Base-by-base conservation (phyloP, 2,329 filamentous ascomycete species). In the Didymellaceae sp. region DNA sequence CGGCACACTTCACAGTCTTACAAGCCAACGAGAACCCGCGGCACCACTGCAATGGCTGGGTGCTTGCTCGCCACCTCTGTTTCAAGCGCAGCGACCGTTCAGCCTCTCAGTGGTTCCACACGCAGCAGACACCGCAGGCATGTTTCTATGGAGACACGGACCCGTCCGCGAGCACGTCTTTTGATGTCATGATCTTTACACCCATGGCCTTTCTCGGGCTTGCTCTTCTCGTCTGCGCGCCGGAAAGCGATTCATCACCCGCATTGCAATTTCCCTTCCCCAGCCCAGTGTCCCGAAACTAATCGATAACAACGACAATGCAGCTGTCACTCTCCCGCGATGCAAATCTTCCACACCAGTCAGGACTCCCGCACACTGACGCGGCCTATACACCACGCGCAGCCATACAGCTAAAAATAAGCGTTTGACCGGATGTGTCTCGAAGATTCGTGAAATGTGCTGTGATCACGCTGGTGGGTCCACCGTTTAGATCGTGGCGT, bases 81-180 rank as follows among this genome's bases (percentile, higher is more conserved):
- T 49, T 49, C 45, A 49, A 21, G 20, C 25, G 24, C 42, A 35
- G 26, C 48, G 38, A 13, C 18, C 4, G 2, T 38, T 30, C 41
- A 42, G 32, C 42, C 48, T 46, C 48, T 41, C 26, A 28, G 31
- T 51, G 41, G 48, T 51, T 41, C 41, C 48, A 51, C 47, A 40
- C 34, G 24, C 47, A 30, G 31, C 45, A 32, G 22, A 42, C 46
- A 51, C 47, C 10, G 35, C 47, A 52, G 28, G 10, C 48, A 47
- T 47, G 49, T 53, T 53, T 44, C 49, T 53, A 47, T 53, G 43
- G 49, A 53, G 49, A 53, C 44, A 47, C 39, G 49, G 49, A 31
- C 33, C 33, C 38, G 18, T 28, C 32, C 3, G 6, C 14, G 43
- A 44, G 43, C 49, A 43, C 39, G 38, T 40, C 43, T 34, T 48